These are phyloP conservation scores for Leishmania aethiopica DNA, from an alignment of 208 protist genomes.

Conservation along the genomic window DNA sequence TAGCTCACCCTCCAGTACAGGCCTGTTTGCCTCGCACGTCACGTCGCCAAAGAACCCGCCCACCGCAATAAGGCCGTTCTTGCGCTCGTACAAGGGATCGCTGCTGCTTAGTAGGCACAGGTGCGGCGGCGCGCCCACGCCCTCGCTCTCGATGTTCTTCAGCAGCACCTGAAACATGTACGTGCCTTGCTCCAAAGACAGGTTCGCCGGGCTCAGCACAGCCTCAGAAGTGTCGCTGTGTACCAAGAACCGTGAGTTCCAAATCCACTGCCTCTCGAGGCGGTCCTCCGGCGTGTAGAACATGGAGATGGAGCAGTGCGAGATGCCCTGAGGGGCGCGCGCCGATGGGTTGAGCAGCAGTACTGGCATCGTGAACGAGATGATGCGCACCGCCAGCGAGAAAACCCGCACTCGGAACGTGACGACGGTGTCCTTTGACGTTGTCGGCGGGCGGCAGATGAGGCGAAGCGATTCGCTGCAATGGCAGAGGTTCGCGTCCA, in stretches of 20 bases:
- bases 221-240: conserved; percentile 41
- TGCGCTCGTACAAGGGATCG: conserved; percentile 34
- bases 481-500: conserved; percentile 25
- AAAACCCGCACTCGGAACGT: conserved; percentile 27
- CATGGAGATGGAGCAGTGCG: conserved; percentile 37
- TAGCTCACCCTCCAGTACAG: conserved; percentile 45
- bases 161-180: conserved; percentile 41
- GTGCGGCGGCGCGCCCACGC: conserved; percentile 22
- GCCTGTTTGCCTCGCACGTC: conserved; percentile 44
- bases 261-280: conserved; percentile 50
- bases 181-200: conserved; percentile 37
- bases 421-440: conserved; percentile 23
- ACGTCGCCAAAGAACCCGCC: conserved; percentile 60
- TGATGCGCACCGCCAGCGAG: conserved; percentile 30
- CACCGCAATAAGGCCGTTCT: conserved; percentile 53
- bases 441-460: conserved; percentile 28
- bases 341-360: conserved; percentile 25
- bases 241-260: conserved; percentile 54
- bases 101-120: conserved; percentile 30
- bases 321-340: conserved; percentile 27
- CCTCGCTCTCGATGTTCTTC: conserved; percentile 39
- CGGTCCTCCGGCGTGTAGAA: conserved; percentile 22
- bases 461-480: conserved; percentile 34
- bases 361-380: conserved; percentile 26
- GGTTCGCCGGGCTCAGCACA: conserved; percentile 21